Percentiles rank a stretch among this genome's conserved stretches.
Evolutionary conservation across 352 stramenopile genomes (phyloP).

Genomic region (Hyaloperonospora arabidopsidis): DNA sequence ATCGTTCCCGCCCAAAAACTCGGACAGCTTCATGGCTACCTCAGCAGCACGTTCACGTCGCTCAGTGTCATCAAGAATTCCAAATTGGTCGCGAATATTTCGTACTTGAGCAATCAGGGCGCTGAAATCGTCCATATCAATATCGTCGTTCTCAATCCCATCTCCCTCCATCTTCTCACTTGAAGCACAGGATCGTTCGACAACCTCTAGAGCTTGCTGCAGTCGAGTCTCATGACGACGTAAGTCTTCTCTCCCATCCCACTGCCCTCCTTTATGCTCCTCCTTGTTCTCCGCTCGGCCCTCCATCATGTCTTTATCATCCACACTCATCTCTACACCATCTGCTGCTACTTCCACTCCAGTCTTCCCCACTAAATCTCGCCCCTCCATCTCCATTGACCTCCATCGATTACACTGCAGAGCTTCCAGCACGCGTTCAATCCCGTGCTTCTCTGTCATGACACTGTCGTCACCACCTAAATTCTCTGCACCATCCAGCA

Average conservation of each 20-base stretch:
- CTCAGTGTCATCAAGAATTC: constrained; percentile 49
- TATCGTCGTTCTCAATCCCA: constrained; percentile 29
- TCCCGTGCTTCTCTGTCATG: constrained; percentile 37
- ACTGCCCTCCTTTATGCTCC: constrained; percentile 2
- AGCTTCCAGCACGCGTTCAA: constrained; percentile 66
- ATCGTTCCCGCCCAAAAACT: constrained; percentile 44
- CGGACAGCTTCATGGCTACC: constrained; percentile 75
- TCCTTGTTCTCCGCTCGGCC: constrained; percentile 5
- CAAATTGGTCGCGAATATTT: constrained; percentile 48
- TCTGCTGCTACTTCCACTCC: not conserved
- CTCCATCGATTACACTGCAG: constrained; percentile 75
- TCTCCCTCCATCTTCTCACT: not conserved
- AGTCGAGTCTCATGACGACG: constrained; percentile 32
- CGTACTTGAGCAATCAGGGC: constrained; percentile 57
- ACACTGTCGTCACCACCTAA: constrained; percentile 2
- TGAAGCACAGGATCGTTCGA: constrained; percentile 10
- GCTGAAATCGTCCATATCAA: constrained; percentile 56
- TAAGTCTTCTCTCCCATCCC: constrained; percentile 23
- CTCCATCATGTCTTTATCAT: not conserved
- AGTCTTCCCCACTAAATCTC: too few relatives aligned
- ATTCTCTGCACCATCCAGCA: constrained; percentile 10
- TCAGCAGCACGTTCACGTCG: constrained; percentile 57
- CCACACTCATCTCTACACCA: not conserved
- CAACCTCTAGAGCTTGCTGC: constrained; percentile 40
- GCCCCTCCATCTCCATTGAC: constrained; percentile 53